Conservation (phyloP, 1,284 basidiomycete species). For the Thecaphora thlaspeos region DNA sequence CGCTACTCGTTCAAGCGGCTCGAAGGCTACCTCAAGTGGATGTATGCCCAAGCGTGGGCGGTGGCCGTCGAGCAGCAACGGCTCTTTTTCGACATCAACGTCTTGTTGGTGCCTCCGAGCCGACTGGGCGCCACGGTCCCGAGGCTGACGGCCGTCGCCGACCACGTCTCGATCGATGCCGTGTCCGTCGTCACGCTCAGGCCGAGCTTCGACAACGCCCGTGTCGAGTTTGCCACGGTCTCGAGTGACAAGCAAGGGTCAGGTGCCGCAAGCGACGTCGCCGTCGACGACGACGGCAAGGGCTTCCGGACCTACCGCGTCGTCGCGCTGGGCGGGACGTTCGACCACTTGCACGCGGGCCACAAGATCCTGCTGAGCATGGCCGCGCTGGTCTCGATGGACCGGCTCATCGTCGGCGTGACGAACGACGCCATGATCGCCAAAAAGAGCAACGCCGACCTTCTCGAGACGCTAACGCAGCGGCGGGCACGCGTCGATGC, state of each 20-base stretch:
- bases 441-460: slow-evolving; percentile 71
- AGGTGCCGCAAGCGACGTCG: too few relatives aligned
- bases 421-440: slow-evolving; percentile 72
- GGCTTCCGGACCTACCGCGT: slow-evolving; percentile 19
- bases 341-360: slow-evolving; percentile 94
- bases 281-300: slow-evolving; percentile 23
- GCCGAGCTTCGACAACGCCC: neutral
- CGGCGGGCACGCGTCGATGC: slow-evolving; percentile 43
- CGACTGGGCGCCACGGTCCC: slow-evolving; percentile 4
- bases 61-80: slow-evolving; percentile 31
- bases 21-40: slow-evolving; percentile 46
- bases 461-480: slow-evolving; percentile 69
- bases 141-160: neutral
- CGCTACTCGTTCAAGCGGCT: slow-evolving; percentile 26
- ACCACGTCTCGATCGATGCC: slow-evolving; percentile 13
- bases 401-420: slow-evolving; percentile 84
- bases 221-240: neutral
- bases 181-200: neutral
- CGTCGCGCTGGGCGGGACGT: slow-evolving; percentile 72
- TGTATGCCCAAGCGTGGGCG: slow-evolving; percentile 49
- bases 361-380: slow-evolving; percentile 96
- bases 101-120: slow-evolving; percentile 33
- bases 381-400: slow-evolving; percentile 74
- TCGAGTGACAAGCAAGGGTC: neutral
- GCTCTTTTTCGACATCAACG: slow-evolving; percentile 41